Evolutionary conservation across 306 rosid genomes (phyloP).

Genomic region (Rubus idaeus): DNA sequence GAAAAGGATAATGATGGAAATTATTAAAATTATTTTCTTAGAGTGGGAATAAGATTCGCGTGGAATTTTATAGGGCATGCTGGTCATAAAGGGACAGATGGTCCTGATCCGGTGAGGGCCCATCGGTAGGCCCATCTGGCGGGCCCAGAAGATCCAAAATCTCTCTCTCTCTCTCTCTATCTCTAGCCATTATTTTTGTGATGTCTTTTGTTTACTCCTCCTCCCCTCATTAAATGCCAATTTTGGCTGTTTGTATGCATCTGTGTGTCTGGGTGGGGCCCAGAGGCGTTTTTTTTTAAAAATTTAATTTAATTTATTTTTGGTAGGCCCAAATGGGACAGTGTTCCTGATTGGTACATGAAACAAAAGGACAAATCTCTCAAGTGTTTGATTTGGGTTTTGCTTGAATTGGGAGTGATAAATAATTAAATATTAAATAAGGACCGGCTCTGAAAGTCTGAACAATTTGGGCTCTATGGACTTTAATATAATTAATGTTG

Average conservation of each 20-base stretch:
- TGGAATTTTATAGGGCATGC: conserved; percentile 64
- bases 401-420: conserved; percentile 4
- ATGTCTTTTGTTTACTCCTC: conserved; percentile 40
- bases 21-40: not conserved
- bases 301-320: not conserved
- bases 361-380: conserved; percentile 14
- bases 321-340: conserved; percentile 33
- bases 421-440: too few species aligned
- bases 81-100: conserved; percentile 82
- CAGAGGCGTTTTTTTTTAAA: not conserved
- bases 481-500: not conserved
- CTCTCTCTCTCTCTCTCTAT: not conserved
- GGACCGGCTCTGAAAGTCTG: not conserved
- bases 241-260: conserved; percentile 45
- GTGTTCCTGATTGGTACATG: conserved; percentile 34
- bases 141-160: conserved; percentile 29
- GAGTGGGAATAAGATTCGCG: conserved; percentile 67
- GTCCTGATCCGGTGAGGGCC: conserved; percentile 45
- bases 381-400: conserved; percentile 20
- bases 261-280: conserved; percentile 34
- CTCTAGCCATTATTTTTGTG: conserved; percentile 35
- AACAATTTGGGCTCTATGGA: conserved; percentile 13
- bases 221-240: conserved; percentile 43
- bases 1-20: conserved; percentile 13
- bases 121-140: conserved; percentile 22